phyloP scores from a whole-genome alignment of 768 basidiomycete species.

The Suillus subaureus region DNA sequence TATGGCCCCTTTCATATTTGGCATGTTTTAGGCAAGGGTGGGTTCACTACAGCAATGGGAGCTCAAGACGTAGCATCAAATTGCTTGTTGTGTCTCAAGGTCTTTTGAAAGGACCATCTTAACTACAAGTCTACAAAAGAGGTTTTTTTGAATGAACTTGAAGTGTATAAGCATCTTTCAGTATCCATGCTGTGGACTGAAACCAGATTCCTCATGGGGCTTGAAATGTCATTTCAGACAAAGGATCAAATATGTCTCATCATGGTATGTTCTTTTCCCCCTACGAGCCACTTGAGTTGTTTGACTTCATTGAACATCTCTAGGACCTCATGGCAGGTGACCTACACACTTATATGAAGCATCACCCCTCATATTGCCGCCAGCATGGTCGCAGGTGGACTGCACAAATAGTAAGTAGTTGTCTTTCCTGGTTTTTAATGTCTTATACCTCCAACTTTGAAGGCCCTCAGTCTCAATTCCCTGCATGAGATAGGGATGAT shows the following conservation, averaged over 20 bases:
- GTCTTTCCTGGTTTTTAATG: slow-evolving; percentile 1
- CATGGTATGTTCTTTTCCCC: slow-evolving; percentile 34
- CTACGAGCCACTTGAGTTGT: neutral
- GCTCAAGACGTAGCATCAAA: slow-evolving; percentile 29
- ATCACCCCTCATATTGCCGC: slow-evolving; percentile 16
- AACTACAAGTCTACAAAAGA: slow-evolving; percentile 10
- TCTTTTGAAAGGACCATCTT: slow-evolving; percentile 27
- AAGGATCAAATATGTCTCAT: slow-evolving; percentile 34
- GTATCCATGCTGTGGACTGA: slow-evolving; percentile 25
- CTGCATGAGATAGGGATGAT: slow-evolving; percentile 65
- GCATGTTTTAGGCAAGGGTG: slow-evolving; percentile 21
- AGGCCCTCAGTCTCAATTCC: slow-evolving; percentile 41
- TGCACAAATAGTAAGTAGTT: slow-evolving; percentile 38
- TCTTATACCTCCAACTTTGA: slow-evolving; percentile 3
- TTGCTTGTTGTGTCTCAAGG: slow-evolving; percentile 42
- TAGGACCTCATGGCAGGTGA: slow-evolving; percentile 46
- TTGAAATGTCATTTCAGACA: slow-evolving; percentile 40
- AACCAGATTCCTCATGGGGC: slow-evolving; percentile 38
- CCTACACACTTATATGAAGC: slow-evolving; percentile 31
- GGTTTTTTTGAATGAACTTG: slow-evolving; percentile 35
- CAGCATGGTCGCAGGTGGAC: slow-evolving; percentile 28
- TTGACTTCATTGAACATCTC: neutral
- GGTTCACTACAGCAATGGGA: slow-evolving; percentile 23
- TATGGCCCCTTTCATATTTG: slow-evolving; percentile 29
- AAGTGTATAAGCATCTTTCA: slow-evolving; percentile 37